Evolutionary conservation across 176 grass and related monocot species (phyloP).

Genomic region (Pontederia paniculata): DNA sequence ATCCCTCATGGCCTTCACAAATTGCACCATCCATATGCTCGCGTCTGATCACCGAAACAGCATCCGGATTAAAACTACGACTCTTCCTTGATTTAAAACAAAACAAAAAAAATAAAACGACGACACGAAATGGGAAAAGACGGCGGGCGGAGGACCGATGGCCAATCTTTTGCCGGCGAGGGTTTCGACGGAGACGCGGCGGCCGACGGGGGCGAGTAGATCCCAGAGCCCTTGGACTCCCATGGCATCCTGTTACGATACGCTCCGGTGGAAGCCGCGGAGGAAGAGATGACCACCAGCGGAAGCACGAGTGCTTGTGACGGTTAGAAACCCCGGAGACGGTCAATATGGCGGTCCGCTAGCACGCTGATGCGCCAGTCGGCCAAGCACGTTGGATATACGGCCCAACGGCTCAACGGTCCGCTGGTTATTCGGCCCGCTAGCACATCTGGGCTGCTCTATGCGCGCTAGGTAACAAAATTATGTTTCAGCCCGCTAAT

Average conservation of each 20-base stretch:
- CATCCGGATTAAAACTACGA: background rate
- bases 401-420: too few species aligned
- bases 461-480: too few species aligned
- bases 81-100: background rate
- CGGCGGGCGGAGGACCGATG: slow-evolving; percentile 19
- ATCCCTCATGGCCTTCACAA: slow-evolving; percentile 94
- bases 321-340: too few species aligned
- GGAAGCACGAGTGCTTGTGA: too few species aligned
- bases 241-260: slow-evolving; percentile 25
- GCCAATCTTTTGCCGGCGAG: slow-evolving; percentile 73
- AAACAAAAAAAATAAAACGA: background rate
- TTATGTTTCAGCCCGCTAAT: too few species aligned
- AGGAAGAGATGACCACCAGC: too few species aligned
- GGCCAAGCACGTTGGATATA: too few species aligned
- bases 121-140: background rate
- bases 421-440: too few species aligned
- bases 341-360: too few species aligned
- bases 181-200: slow-evolving; percentile 94
- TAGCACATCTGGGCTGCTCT: too few species aligned
- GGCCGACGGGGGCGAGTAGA: slow-evolving; percentile 78
- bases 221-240: slow-evolving; percentile 91
- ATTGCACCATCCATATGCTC: slow-evolving; percentile 99
- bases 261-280: too few species aligned
- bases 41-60: slow-evolving; percentile 29
- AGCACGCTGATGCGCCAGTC: too few species aligned